Base-by-base conservation (phyloP, 306 rosid species). In the Alnus glutinosa region DNA sequence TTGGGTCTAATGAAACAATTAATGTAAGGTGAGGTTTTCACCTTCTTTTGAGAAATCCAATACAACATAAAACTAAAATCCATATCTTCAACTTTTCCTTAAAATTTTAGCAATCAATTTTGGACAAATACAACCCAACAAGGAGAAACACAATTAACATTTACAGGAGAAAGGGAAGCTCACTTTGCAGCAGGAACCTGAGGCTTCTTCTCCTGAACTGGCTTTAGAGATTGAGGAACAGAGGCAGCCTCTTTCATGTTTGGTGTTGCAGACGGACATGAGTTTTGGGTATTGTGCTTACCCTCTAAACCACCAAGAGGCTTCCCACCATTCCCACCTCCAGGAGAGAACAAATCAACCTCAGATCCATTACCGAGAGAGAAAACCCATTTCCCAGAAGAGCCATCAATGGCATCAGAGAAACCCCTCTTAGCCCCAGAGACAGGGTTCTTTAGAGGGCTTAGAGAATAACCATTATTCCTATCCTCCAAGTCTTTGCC, bases 391-490 rank as follows among this genome's bases (percentile, higher is more conserved):
- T 91, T 91, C 75, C 77, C 85, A 86, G 90, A 83, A 61, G 90
- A 77, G 39, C 76, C 87, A 55, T 88, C 87, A 83, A 92, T 85
- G 79, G 97, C 91, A 75, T 95, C 94, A 42, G 90, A 91, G 80
- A 89, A 95, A 23, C 91, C 98, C 80, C 98, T 86, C 82, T 95
- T 95, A 23, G 93, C 90, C 19, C 94, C 90, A 81, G 89, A 75
- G 51, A 89, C 89, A 47, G 68, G 81, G 55, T 70, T 91, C 76
- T 84, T 92, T 78, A 85, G 62, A 78, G 81, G 79, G 72, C 75
- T 79, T 46, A 74, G 66, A 73, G 88, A 75, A 73, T 62, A 87
- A 70, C 80, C 93, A 82, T 75, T 82, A 52, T 75, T 87, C 71
- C 83, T 89, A 54, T 85, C 92, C 80, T 91, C 89, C 85, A 89